A percentile compares a stretch with the other conserved stretches of the same genome.
Conservation (phyloP, 2,329 filamentous ascomycete genomes). For the Colletotrichum caudatum region DNA sequence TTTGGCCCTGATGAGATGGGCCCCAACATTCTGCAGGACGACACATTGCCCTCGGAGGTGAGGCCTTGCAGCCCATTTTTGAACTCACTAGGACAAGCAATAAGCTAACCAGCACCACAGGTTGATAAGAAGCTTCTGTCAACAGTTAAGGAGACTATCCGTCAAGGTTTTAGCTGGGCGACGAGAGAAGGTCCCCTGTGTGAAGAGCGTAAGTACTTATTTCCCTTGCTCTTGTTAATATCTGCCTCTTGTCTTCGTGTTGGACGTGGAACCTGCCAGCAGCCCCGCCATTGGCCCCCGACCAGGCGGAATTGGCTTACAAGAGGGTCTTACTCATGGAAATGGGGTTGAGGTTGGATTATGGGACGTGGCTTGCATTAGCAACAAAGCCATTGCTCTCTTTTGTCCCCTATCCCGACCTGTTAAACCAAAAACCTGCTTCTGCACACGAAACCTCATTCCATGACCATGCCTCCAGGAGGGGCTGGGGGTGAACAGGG, state of each 20-base stretch:
- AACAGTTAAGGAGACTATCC: slow-evolving; percentile 90
- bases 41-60: slow-evolving; percentile 90
- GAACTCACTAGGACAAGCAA: neutral
- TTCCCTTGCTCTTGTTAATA: slow-evolving; percentile 40
- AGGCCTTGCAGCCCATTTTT: slow-evolving; percentile 48
- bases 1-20: slow-evolving; percentile 96
- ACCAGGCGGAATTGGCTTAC: slow-evolving; percentile 24
- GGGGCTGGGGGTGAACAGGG: slow-evolving; percentile 32
- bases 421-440: slow-evolving; percentile 32
- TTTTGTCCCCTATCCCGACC: slow-evolving; percentile 16
- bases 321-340: slow-evolving; percentile 31
- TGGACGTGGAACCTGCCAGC: slow-evolving; percentile 21
- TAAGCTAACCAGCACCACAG: slow-evolving; percentile 53
- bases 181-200: slow-evolving; percentile 94
- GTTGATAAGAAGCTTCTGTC: slow-evolving; percentile 93
- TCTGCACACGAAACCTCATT: slow-evolving; percentile 33
- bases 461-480: slow-evolving; percentile 22
- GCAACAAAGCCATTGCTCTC: slow-evolving; percentile 24
- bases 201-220: slow-evolving; percentile 84
- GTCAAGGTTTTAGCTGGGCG: slow-evolving; percentile 97
- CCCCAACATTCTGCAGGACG: slow-evolving; percentile 96
- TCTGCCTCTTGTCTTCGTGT: slow-evolving; percentile 24
- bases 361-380: slow-evolving; percentile 35
- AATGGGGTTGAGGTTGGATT: slow-evolving; percentile 33
- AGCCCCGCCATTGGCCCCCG: slow-evolving; percentile 24